Conservation (phyloP, 2,329 filamentous ascomycete species). For the Neobulgaria alba region DNA sequence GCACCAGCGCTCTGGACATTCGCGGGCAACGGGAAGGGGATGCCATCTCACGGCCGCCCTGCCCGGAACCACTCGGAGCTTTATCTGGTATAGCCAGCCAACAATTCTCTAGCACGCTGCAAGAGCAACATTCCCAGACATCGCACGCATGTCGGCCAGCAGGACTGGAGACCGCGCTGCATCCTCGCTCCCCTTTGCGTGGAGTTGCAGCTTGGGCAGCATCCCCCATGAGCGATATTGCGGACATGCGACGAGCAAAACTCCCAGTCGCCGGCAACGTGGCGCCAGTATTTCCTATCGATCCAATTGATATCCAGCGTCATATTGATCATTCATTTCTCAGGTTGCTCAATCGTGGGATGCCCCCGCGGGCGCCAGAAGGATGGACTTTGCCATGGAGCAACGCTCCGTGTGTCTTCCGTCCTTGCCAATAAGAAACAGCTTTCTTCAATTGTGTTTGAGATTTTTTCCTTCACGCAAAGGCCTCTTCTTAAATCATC, state of each 20-base stretch:
- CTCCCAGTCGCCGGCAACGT: constrained; percentile 22
- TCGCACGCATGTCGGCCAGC: constrained; percentile 13
- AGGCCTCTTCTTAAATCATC: constrained; percentile 12
- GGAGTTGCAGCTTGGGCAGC: constrained; percentile 26
- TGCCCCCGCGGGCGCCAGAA: constrained; percentile 10
- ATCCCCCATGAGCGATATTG: constrained; percentile 20
- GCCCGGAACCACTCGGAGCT: constrained; percentile 21
- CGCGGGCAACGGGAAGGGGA: neutral
- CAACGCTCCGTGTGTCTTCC: constrained; percentile 10
- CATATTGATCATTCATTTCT: constrained; percentile 23
- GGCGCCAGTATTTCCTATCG: constrained; percentile 20
- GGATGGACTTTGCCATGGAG: neutral
- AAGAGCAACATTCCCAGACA: constrained; percentile 9
- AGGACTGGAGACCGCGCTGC: constrained; percentile 14
- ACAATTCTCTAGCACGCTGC: constrained; percentile 19
- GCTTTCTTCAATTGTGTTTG: constrained; percentile 10
- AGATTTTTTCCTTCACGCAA: constrained; percentile 11
- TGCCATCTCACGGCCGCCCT: neutral
- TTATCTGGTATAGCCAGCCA: constrained; percentile 20
- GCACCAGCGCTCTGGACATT: no score
- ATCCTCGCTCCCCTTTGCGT: constrained; percentile 17
- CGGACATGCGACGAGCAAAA: constrained; percentile 14
- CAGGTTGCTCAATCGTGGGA: constrained; percentile 23
- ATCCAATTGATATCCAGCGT: constrained; percentile 25
- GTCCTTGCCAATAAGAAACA: constrained; percentile 18